A percentile compares a stretch with the other conserved stretches of the same genome.
These are phyloP conservation scores for Aspergillus carbonarius DNA, from an alignment of 2,329 filamentous ascomycete genomes.

Conservation along the genomic window DNA sequence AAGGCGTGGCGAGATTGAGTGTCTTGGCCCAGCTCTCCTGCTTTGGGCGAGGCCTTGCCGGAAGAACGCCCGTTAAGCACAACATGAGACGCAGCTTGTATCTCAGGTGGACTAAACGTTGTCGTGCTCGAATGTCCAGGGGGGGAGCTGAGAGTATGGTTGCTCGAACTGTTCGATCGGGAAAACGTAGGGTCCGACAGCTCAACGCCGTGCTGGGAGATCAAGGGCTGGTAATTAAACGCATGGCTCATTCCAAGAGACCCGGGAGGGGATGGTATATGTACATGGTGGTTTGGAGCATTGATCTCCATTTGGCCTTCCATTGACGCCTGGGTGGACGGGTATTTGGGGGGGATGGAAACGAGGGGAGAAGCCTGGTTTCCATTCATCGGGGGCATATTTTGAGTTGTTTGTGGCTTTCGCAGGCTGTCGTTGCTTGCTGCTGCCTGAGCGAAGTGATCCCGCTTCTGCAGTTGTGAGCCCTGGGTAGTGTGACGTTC, in stretches of 20 bases:
- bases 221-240: slow-evolving; percentile 27
- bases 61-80: slow-evolving; percentile 13
- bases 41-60: slow-evolving; percentile 14
- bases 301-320: slow-evolving; percentile 10
- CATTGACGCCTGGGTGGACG: slow-evolving; percentile 4
- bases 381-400: slow-evolving; percentile 16
- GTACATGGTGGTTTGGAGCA: slow-evolving; percentile 7
- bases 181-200: slow-evolving; percentile 26
- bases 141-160: slow-evolving; percentile 29
- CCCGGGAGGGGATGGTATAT: slow-evolving; percentile 30
- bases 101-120: slow-evolving; percentile 27
- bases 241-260: slow-evolving; percentile 24
- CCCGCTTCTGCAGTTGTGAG: slow-evolving; percentile 52
- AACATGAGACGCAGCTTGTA: slow-evolving; percentile 23
- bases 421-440: slow-evolving; percentile 19
- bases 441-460: slow-evolving; percentile 42
- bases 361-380: slow-evolving; percentile 7
- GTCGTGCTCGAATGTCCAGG: slow-evolving; percentile 24
- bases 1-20: slow-evolving; percentile 14
- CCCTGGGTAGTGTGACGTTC: slow-evolving; percentile 71
- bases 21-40: slow-evolving; percentile 17
- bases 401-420: background rate
- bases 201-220: slow-evolving; percentile 24
- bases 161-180: slow-evolving; percentile 28
- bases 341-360: slow-evolving; percentile 10